A percentile compares a stretch with the other conserved stretches of the same genome.
phyloP scores from a whole-genome alignment of 129 eudicot genomes.

The Centella asiatica region DNA sequence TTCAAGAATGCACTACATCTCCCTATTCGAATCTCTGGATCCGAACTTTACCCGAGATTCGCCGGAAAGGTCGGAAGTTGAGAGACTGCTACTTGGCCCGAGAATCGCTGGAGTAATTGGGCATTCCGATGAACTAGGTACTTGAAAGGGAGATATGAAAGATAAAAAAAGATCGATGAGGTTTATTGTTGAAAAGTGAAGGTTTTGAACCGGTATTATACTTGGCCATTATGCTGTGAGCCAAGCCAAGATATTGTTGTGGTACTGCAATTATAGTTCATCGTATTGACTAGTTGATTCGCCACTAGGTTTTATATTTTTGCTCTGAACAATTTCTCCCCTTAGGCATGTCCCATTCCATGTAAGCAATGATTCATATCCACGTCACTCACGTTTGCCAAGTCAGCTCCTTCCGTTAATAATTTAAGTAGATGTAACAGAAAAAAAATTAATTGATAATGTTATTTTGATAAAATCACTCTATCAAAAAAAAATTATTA shows the following conservation, averaged over 20 bases:
- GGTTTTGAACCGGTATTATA: slow-evolving; percentile 57
- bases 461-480: no score
- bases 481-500: no score
- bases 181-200: slow-evolving; percentile 43
- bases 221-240: slow-evolving; percentile 86
- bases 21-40: slow-evolving; percentile 70
- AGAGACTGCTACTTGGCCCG: slow-evolving; percentile 55
- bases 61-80: slow-evolving; percentile 59
- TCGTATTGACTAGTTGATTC: slow-evolving; percentile 48
- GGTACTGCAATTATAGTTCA: slow-evolving; percentile 82
- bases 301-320: slow-evolving; percentile 73
- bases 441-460: no score
- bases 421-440: no score
- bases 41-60: slow-evolving; percentile 62
- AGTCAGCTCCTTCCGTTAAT: no score
- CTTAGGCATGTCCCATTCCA: no score
- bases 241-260: slow-evolving; percentile 72
- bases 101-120: slow-evolving; percentile 63
- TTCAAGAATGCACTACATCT: slow-evolving; percentile 57
- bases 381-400: no score
- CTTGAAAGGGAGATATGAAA: slow-evolving; percentile 63
- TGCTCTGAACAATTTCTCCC: slow-evolving; percentile 80
- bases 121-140: slow-evolving; percentile 36
- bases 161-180: slow-evolving; percentile 76
- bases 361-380: no score